Conservation (phyloP, 768 basidiomycete genomes). For the Naematelia aurantialba region DNA sequence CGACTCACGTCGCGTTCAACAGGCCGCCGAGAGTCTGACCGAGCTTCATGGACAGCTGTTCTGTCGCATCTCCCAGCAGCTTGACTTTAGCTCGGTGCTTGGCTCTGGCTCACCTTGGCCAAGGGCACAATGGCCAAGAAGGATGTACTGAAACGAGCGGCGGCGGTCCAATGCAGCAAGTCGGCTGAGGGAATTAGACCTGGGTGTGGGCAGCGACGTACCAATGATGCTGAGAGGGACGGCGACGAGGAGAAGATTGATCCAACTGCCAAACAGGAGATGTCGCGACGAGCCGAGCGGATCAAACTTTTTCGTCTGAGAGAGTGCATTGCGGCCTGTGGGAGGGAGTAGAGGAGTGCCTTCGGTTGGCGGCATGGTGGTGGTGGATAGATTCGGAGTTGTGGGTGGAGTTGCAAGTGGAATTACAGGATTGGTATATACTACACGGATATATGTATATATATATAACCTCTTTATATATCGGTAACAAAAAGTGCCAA, state of each 20-base stretch:
- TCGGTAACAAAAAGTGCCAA: too few species aligned
- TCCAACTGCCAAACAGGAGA: slow-evolving; percentile 54
- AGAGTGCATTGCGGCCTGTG: not conserved
- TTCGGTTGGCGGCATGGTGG: slow-evolving; percentile 21
- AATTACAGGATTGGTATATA: too few species aligned
- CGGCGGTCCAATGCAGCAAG: slow-evolving; percentile 39
- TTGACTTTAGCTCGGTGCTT: slow-evolving; percentile 8
- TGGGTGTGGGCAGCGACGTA: slow-evolving; percentile 49
- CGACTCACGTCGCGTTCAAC: slow-evolving; percentile 62
- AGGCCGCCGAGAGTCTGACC: slow-evolving; percentile 83
- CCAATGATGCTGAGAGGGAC: slow-evolving; percentile 69
- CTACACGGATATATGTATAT: too few species aligned
- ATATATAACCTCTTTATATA: too few species aligned
- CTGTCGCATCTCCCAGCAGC: slow-evolving; percentile 49
- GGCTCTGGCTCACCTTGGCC: slow-evolving; percentile 61
- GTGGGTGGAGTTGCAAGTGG: too few species aligned
- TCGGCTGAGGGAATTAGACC: slow-evolving; percentile 29
- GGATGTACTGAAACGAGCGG: slow-evolving; percentile 65
- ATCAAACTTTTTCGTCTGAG: slow-evolving; percentile 22
- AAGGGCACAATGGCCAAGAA: slow-evolving; percentile 81
- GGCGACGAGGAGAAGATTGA: slow-evolving; percentile 74
- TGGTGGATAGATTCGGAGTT: not conserved
- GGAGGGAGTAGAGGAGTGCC: slow-evolving; percentile 15
- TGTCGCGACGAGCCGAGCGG: slow-evolving; percentile 42
- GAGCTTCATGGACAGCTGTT: slow-evolving; percentile 57